A percentile compares a stretch with the other conserved stretches of the same genome.
Evolutionary conservation across 495 filamentous ascomycete genomes (phyloP).

Genomic region (Glarea lozoyensis): DNA sequence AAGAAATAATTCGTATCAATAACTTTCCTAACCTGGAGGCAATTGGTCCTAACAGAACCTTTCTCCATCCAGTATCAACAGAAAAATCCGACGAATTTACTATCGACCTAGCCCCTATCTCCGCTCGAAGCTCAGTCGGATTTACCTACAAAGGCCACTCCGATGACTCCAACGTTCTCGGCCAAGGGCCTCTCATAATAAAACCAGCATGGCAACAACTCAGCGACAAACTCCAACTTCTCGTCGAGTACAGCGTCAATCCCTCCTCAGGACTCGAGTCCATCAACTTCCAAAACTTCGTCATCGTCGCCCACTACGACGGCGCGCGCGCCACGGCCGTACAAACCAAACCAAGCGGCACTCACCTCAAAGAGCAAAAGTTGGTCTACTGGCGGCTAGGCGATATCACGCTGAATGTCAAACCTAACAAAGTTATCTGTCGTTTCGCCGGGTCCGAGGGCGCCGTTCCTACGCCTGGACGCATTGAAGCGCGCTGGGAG

Average conservation of each 20-base stretch:
- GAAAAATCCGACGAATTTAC: constrained; percentile 76
- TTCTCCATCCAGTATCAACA: constrained; percentile 57
- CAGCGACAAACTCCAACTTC: constrained; percentile 68
- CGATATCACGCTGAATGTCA: constrained; percentile 54
- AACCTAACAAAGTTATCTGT: constrained; percentile 62
- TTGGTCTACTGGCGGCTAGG: constrained; percentile 83
- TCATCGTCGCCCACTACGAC: constrained; percentile 74
- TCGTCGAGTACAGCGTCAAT: constrained; percentile 82
- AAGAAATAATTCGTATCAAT: constrained; percentile 72
- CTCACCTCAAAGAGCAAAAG: constrained; percentile 80
- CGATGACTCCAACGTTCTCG: constrained; percentile 47
- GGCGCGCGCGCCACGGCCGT: constrained; percentile 52
- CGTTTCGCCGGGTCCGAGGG: constrained; percentile 68
- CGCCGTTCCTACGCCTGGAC: constrained; percentile 62
- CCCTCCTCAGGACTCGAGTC: constrained; percentile 47
- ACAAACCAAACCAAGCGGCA: constrained; percentile 66
- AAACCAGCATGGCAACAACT: constrained; percentile 79
- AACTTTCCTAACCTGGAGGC: constrained; percentile 88
- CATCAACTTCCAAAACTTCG: constrained; percentile 67
- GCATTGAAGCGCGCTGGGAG: constrained; percentile 77
- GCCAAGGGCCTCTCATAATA: constrained; percentile 71
- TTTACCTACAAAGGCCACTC: constrained; percentile 95
- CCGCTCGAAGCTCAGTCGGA: constrained; percentile 58
- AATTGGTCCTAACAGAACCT: constrained; percentile 88
- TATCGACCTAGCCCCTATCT: constrained; percentile 49